Evolutionary conservation across 2,329 filamentous ascomycete genomes (phyloP), one percentile per base, ranked within the genome.

Genomic region (Neonectria faginata): DNA sequence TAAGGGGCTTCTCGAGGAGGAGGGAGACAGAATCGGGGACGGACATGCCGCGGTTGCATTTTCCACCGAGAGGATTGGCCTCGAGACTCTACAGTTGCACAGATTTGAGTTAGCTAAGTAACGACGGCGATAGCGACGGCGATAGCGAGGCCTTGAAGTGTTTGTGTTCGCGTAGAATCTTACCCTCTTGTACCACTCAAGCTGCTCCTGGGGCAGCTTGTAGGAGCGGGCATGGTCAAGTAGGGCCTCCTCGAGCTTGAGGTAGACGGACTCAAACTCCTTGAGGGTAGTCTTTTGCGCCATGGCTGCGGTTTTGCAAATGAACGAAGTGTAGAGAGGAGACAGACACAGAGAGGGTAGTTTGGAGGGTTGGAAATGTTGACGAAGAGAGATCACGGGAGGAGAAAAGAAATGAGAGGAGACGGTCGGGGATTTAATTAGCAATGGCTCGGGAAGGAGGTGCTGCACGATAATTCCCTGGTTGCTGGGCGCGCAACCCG

Each of bases 31-130:
- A 96, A 83, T 99, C 96, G 71, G 96, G 91, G 65, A 98, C 95
- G 52, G 94, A 98, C 89, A 99, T 97, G 83, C 96, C 96, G 77
- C 96, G 93, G 84, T 99, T 99, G 85, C 94, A 97, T 86, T 99
- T 99, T 78, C 96, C 96, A 73, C 96, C 96, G 58, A 96, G 84
- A 7, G 93, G 89, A 83, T 99, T 99, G 83, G 89, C 86, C 77
- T 94, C 88, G 75, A 98, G 87, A 67, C 87, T 91, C 93, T 97
- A 51, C 33, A 41, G 36, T 16, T 29, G 10, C 36, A 27, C 16
- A 22, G 41, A 29, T 42, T 18, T 18, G 44, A 59, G 42, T 47
- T 20, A 54, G 25, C 14, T 31, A 22, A 50, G 63, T 20, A 7
- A 29, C n/a, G 14, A 27, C 3, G 22, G 22, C 22, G 22, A 22